Percentiles rank a stretch among this genome's conserved stretches.
These are phyloP conservation scores for Tilletia horrida DNA, from an alignment of 1,284 basidiomycete species.

Conservation along the genomic window DNA sequence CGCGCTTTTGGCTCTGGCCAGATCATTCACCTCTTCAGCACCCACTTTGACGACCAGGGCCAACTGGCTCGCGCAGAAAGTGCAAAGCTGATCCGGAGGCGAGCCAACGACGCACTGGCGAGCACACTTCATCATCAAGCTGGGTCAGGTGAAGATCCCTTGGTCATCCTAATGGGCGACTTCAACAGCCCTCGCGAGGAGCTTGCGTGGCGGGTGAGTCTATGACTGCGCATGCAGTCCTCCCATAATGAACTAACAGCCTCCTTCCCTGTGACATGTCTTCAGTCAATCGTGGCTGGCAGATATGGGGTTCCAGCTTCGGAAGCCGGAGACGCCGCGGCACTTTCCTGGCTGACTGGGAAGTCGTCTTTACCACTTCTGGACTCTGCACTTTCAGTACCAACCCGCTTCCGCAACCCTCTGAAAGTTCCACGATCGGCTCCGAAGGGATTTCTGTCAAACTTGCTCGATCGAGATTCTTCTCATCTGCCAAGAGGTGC, in stretches of 20 bases:
- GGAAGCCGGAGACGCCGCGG: slow-evolving; percentile 18
- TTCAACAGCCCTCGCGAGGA: slow-evolving; percentile 40
- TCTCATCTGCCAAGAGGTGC: too few relatives aligned
- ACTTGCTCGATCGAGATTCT: too few relatives aligned
- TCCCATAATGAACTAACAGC: not conserved
- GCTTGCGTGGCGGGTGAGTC: slow-evolving; percentile 28
- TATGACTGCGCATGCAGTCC: not conserved
- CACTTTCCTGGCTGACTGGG: not conserved
- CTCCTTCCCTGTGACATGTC: not conserved
- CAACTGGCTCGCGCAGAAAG: slow-evolving; percentile 30
- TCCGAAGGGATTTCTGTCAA: not conserved
- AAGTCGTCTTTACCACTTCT: slow-evolving; percentile 4
- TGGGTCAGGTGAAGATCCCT: slow-evolving; percentile 21
- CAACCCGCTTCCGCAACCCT: slow-evolving; percentile 10
- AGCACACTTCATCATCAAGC: slow-evolving; percentile 1
- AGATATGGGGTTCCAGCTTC: slow-evolving; percentile 25
- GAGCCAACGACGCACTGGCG: slow-evolving; percentile 26
- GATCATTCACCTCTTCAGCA: slow-evolving; percentile 38
- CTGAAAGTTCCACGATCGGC: not conserved
- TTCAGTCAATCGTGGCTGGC: slow-evolving; percentile 30
- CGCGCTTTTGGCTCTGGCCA: slow-evolving; percentile 25
- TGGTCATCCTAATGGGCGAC: slow-evolving; percentile 37
- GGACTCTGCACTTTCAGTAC: slow-evolving; percentile 10
- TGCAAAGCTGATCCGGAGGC: slow-evolving; percentile 31
- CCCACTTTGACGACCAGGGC: slow-evolving; percentile 44